A percentile compares a stretch with the other conserved stretches of the same genome.
Conservation (phyloP, 1,284 basidiomycete genomes). For the Melampsora abietis-canadensis region DNA sequence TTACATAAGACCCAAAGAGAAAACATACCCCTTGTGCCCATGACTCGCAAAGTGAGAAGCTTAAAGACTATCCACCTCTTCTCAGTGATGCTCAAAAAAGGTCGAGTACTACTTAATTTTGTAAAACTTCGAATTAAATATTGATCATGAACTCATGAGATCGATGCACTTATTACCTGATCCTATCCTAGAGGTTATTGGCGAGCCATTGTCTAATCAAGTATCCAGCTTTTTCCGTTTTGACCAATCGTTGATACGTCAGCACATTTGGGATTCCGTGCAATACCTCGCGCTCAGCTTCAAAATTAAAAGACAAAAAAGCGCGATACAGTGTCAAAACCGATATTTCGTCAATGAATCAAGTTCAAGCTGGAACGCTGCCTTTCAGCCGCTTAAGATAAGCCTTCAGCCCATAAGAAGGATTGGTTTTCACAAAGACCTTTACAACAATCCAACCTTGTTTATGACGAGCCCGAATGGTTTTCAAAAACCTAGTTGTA, state of each 20-base stretch:
- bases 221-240: constrained; percentile 95
- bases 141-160: background rate
- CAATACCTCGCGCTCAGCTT: constrained; percentile 73
- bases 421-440: constrained; percentile 77
- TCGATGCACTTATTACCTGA: constrained; percentile 65
- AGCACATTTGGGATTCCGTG: constrained; percentile 82
- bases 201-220: constrained; percentile 91
- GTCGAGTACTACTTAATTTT: constrained; percentile 71
- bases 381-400: constrained; percentile 69
- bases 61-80: constrained; percentile 99
- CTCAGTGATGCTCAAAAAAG: constrained; percentile 84
- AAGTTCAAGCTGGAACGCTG: constrained; percentile 52
- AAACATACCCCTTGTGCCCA: constrained; percentile 63
- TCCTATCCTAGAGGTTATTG: constrained; percentile 92
- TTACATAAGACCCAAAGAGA: background rate
- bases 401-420: constrained; percentile 64
- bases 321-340: background rate
- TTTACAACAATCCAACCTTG: constrained; percentile 72
- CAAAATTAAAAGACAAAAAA: background rate
- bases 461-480: constrained; percentile 71
- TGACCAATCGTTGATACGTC: constrained; percentile 82
- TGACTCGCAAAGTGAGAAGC: constrained; percentile 77
- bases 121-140: background rate
- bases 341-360: background rate
- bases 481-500: constrained; percentile 91